Evolutionary conservation across 192 early-diverging fungal species (phyloP).

Genomic region (Coemansia furcata): DNA sequence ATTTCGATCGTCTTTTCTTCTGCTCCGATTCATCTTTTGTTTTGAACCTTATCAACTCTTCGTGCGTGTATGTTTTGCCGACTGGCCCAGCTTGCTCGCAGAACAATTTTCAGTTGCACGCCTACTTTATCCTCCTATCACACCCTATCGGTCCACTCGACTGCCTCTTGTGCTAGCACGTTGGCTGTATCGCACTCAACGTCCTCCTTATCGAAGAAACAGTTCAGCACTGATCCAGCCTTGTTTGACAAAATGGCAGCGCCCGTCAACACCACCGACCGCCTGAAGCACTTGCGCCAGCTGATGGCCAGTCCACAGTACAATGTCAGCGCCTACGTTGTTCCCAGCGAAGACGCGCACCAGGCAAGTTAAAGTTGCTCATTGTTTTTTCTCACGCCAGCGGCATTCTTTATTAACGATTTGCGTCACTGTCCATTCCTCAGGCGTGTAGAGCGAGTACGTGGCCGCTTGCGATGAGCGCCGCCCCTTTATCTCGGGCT

Average conservation of each 20-base stretch:
- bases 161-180: slow-evolving; percentile 19
- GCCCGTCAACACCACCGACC: slow-evolving; percentile 53
- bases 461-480: slow-evolving; percentile 86
- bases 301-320: slow-evolving; percentile 56
- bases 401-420: too few species aligned
- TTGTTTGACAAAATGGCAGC: slow-evolving; percentile 19
- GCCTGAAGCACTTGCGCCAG: slow-evolving; percentile 59
- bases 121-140: neutral
- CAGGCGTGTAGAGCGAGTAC: slow-evolving; percentile 81
- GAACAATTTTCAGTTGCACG: slow-evolving; percentile 30
- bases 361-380: slow-evolving; percentile 58
- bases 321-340: slow-evolving; percentile 66
- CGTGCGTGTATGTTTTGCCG: slow-evolving; percentile 27
- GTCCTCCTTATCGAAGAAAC: neutral
- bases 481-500: slow-evolving; percentile 89
- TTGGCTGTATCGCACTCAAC: neutral
- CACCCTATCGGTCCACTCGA: neutral
- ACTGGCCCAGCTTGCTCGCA: slow-evolving; percentile 25
- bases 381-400: too few species aligned
- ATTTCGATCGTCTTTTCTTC: neutral
- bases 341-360: slow-evolving; percentile 96
- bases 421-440: neutral
- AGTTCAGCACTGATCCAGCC: neutral
- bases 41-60: neutral
- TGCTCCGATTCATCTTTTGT: neutral